Evolutionary conservation across 768 basidiomycete genomes (phyloP), one percentile per base, ranked within the genome.

Genomic region (Leccinum broughii): DNA sequence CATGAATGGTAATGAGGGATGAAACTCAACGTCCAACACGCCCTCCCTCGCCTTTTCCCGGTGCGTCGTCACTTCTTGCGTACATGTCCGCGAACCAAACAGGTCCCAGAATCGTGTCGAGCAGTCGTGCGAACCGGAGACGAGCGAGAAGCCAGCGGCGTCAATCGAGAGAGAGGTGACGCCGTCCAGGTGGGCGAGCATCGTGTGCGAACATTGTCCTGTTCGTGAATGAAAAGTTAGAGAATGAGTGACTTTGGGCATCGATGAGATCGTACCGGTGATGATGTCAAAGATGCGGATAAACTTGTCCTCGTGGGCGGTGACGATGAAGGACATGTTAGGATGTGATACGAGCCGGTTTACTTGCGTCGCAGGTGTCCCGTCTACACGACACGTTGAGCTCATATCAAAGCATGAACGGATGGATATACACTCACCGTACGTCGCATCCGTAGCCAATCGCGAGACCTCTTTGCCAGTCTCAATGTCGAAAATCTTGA

Each of bases 81-180:
- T 76, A 72, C 94, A 96, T 50, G 87, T 83, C 41, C 85, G 83
- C 57, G 87, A 82, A 61, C 88, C 88, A 37, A 92, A 83, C 53
- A 98, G 75, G 72, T 96, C 93, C 97, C 97, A 99, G 77, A 97
- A 89, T 24, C 95, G 90, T 41, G 93, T 79, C 15, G 93, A 95
- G 71, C 95, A 95, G 71, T 98, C 97, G 72, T 96, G 93, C 58
- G 92, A 90, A 44, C 89, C 91, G 1, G 95, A 93, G 5, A 93
- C 89, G 54, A 99, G 83, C 6, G 88, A 87, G 68, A 93, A 93
- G 7, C 92, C 92, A 2, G 95, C 83, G 0, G 90, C 85, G 64
- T 95, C 92, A 62, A 98, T 87, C 20, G 92, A 89, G 28, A 98
- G 77, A 26, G 93, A 94, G 17, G 95, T 97, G 37, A 98, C 90